Conservation (phyloP, 2,329 filamentous ascomycete genomes). For the Colletotrichum abscissum region DNA sequence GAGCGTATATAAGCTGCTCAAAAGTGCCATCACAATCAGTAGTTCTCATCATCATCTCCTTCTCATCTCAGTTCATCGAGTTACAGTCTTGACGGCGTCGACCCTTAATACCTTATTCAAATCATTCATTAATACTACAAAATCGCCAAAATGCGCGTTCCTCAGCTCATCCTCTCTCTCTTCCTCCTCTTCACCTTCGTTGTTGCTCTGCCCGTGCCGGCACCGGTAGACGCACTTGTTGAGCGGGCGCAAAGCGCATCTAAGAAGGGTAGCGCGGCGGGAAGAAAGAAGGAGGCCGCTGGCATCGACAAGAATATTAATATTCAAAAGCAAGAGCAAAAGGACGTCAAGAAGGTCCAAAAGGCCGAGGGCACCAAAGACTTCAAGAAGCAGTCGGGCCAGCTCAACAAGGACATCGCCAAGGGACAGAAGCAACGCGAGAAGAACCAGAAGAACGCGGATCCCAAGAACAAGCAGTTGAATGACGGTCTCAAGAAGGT, state of each 20-base stretch:
- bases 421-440: not conserved
- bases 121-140: not conserved
- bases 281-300: not conserved
- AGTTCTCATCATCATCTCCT: no score
- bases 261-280: not conserved
- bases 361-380: not conserved
- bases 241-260: not conserved
- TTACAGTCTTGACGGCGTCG: not conserved
- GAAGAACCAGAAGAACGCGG: slow-evolving; percentile 13
- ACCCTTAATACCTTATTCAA: not conserved
- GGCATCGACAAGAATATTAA: slow-evolving; percentile 24
- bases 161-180: slow-evolving; percentile 14
- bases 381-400: not conserved
- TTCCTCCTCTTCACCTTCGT: slow-evolving; percentile 20
- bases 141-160: slow-evolving; percentile 4
- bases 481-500: slow-evolving; percentile 21
- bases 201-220: slow-evolving; percentile 15
- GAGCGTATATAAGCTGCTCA: not conserved
- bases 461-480: slow-evolving; percentile 1
- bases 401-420: not conserved
- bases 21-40: rapidly evolving
- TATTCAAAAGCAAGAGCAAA: slow-evolving; percentile 19
- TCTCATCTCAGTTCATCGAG: not conserved
- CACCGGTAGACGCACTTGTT: not conserved
- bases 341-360: slow-evolving; percentile 16